Percentiles rank a stretch among this genome's conserved stretches.
Conservation (phyloP, 768 basidiomycete species). For the Lentinula detonsa region DNA sequence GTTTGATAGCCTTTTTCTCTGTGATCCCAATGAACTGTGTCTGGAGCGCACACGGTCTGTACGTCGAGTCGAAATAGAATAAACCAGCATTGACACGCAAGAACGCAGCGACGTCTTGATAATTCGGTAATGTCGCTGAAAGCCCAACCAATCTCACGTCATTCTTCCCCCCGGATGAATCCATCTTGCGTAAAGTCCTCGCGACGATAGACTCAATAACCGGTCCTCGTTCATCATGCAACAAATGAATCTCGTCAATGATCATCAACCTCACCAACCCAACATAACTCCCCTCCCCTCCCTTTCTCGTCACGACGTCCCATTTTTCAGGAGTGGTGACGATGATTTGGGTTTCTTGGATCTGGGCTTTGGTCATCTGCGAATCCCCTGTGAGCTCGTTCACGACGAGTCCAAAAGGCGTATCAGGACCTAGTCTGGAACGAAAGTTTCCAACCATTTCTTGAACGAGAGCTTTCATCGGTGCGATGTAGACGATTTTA, state of each 20-base stretch:
- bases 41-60: constrained; percentile 90
- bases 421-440: constrained; percentile 48
- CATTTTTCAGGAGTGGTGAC: constrained; percentile 99
- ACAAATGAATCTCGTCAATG: constrained; percentile 95
- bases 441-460: constrained; percentile 98
- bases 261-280: constrained; percentile 95
- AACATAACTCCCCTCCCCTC: constrained; percentile 93
- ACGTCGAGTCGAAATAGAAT: constrained; percentile 95
- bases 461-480: constrained; percentile 99
- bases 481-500: constrained; percentile 97
- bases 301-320: constrained; percentile 99
- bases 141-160: constrained; percentile 93
- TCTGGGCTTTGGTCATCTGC: constrained; percentile 97
- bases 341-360: constrained; percentile 94
- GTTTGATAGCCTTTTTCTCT: constrained; percentile 99
- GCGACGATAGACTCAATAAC: constrained; percentile 90
- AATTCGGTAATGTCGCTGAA: constrained; percentile 97
- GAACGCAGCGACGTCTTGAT: constrained; percentile 96
- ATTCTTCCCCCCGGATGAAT: constrained; percentile 62
- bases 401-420: constrained; percentile 69
- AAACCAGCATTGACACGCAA: constrained; percentile 94
- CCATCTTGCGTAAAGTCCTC: constrained; percentile 88
- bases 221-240: constrained; percentile 97
- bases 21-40: constrained; percentile 97
- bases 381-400: constrained; percentile 96